phyloP scores from a whole-genome alignment of 768 basidiomycete genomes.

The Termitomyces sp. region DNA sequence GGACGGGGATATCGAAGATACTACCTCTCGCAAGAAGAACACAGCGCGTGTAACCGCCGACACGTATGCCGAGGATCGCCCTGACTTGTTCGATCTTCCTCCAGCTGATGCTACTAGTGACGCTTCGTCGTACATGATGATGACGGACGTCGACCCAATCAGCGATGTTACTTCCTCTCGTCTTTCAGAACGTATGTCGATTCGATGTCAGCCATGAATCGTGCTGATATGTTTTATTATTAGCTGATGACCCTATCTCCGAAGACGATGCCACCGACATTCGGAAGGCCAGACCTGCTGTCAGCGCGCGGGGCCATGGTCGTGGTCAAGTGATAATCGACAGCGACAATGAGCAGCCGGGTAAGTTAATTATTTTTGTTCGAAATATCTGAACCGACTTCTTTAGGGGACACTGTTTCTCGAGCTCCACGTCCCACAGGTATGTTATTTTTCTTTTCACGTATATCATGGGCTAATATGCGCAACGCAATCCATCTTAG shows the following conservation, averaged over 20 bases:
- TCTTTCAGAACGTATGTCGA: not conserved
- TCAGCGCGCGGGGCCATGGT: not conserved
- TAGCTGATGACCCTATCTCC: not conserved
- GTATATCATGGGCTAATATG: too few relatives aligned
- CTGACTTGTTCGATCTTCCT: not conserved
- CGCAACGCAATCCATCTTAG: too few relatives aligned
- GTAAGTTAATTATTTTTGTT: too few relatives aligned
- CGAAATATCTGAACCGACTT: too few relatives aligned
- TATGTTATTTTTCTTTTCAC: too few relatives aligned
- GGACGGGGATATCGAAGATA: not conserved
- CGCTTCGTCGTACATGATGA: not conserved
- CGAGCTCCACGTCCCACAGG: too few relatives aligned
- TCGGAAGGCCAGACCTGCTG: too few relatives aligned
- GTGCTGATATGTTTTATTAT: not conserved
- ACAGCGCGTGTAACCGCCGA: not conserved
- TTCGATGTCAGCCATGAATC: too few relatives aligned
- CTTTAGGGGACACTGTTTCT: too few relatives aligned
- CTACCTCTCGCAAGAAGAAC: not conserved
- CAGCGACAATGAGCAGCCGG: not conserved
- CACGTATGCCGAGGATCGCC: too few relatives aligned
- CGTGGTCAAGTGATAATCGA: not conserved
- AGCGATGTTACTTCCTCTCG: not conserved
- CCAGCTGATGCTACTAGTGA: not conserved
- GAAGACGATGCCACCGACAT: not conserved
- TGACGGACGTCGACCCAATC: not conserved